Percentiles rank a stretch among this genome's conserved stretches.
phyloP scores from a whole-genome alignment of 164 flowering plant genomes.

The Amborella trichopoda region DNA sequence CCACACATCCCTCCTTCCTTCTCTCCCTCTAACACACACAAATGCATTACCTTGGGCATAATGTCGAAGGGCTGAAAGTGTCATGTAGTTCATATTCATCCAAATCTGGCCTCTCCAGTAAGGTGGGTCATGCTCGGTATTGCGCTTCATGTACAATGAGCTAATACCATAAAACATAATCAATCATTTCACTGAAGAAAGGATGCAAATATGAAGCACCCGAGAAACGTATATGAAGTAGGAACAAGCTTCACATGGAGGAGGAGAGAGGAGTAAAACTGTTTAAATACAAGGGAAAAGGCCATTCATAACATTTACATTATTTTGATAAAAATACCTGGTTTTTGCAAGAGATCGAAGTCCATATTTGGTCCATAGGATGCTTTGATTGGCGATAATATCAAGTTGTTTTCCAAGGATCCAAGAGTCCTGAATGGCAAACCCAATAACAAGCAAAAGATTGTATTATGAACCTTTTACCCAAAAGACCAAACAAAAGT shows the following conservation, averaged over 20 bases:
- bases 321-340: too few species aligned
- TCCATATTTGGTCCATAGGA: slow-evolving; percentile 79
- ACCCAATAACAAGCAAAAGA: too few species aligned
- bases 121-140: slow-evolving; percentile 93
- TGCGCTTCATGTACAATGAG: slow-evolving; percentile 87
- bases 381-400: slow-evolving; percentile 70
- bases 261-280: too few species aligned
- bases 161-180: slow-evolving; percentile 26
- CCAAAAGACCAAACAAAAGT: background rate
- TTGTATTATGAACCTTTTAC: too few species aligned
- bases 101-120: slow-evolving; percentile 98
- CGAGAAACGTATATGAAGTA: too few species aligned
- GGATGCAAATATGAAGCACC: too few species aligned
- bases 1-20: too few species aligned
- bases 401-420: slow-evolving; percentile 81
- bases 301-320: too few species aligned
- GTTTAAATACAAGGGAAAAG: too few species aligned
- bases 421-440: slow-evolving; percentile 49
- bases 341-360: slow-evolving; percentile 83
- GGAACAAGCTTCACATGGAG: too few species aligned
- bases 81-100: slow-evolving; percentile 96
- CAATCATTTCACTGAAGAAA: too few species aligned
- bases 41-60: slow-evolving; percentile 78
- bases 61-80: slow-evolving; percentile 79
- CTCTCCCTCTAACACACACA: too few species aligned